Evolutionary conservation across 768 basidiomycete species (phyloP), one percentile per base, ranked within the genome.

Genomic region (Pisolithus orientalis): DNA sequence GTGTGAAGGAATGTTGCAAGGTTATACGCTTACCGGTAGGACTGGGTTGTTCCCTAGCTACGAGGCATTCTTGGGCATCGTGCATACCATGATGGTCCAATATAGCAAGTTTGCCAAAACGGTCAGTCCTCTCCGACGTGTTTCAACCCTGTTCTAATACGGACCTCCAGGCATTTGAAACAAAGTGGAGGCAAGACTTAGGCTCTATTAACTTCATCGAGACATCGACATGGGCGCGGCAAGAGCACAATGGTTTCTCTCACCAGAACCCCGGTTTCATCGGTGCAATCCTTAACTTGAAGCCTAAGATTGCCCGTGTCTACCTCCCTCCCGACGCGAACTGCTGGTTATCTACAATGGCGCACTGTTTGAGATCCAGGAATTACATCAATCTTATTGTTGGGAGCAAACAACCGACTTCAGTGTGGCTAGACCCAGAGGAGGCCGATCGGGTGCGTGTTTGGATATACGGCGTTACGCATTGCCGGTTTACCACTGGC

Each of bases 291-390:
- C 78, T 94, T 52, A 80, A 83, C 59, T 70, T 94, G 55, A 92
- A 93, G 59, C 75, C 84, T 13, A 68, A 67, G 37, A 73, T 82
- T 53, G 85, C 85, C 0, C 79, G 90, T 3, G 87, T 92, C 4
- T 93, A 91, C 63, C 75, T 93, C 21, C 89, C 91, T 0, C 89
- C 93, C n/a, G 93, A 95, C 60, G 87, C 89, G 11, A 94, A 94
- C 65, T 87, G 87, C 61, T 83, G 87, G 71, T 70, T 94, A 55
- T 87, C 84, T 32, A 91, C 90, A 24, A 77, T 94, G 51, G 80
- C 86, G 4, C 93, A 94, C 66, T 92, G 89, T 60, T 67, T 94
- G 62, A 71, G 85, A 47, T 83, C 89, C 24, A 90, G 87, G 74
- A 86, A 91, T 68, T 93, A 93, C 55, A 71, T 92, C 49, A 92